These are phyloP conservation scores for Tetracladium maxilliforme DNA, from an alignment of 2,329 filamentous ascomycete species.

Conservation along the genomic window DNA sequence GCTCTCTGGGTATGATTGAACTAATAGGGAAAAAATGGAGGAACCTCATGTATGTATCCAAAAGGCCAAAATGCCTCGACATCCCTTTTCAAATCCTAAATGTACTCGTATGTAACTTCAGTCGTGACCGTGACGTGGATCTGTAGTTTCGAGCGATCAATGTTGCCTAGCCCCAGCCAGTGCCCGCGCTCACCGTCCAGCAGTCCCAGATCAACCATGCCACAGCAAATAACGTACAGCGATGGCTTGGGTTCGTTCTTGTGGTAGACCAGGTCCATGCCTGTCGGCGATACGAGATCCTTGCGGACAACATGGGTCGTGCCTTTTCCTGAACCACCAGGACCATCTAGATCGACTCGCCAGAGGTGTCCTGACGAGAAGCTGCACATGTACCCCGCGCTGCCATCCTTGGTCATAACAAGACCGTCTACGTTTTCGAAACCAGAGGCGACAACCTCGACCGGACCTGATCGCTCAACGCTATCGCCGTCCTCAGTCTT, in stretches of 20 bases:
- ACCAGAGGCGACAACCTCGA: slow-evolving; percentile 9
- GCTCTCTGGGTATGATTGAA: too few relatives aligned
- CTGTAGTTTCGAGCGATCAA: too few relatives aligned
- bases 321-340: slow-evolving; percentile 7
- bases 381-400: slow-evolving; percentile 11
- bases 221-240: slow-evolving; percentile 14
- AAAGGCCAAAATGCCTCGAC: too few relatives aligned
- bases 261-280: slow-evolving; percentile 11
- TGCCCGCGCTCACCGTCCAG: too few relatives aligned
- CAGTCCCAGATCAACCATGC: slow-evolving; percentile 16
- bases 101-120: too few relatives aligned
- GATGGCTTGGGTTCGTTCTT: slow-evolving; percentile 7
- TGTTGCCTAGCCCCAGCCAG: too few relatives aligned
- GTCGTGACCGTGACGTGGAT: too few relatives aligned
- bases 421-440: slow-evolving; percentile 15
- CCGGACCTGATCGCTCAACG: slow-evolving; percentile 9
- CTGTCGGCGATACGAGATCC: slow-evolving; percentile 14
- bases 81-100: too few relatives aligned
- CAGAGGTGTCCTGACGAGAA: slow-evolving; percentile 7
- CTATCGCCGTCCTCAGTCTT: slow-evolving; percentile 7
- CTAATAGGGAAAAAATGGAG: too few relatives aligned
- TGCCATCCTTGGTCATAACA: slow-evolving; percentile 9
- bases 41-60: too few relatives aligned
- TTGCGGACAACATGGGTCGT: slow-evolving; percentile 7
- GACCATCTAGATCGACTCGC: slow-evolving; percentile 10